Evolutionary conservation across 371 early-diverging fungal genomes (phyloP).

Genomic region (Apophysomyces ossiformis): DNA sequence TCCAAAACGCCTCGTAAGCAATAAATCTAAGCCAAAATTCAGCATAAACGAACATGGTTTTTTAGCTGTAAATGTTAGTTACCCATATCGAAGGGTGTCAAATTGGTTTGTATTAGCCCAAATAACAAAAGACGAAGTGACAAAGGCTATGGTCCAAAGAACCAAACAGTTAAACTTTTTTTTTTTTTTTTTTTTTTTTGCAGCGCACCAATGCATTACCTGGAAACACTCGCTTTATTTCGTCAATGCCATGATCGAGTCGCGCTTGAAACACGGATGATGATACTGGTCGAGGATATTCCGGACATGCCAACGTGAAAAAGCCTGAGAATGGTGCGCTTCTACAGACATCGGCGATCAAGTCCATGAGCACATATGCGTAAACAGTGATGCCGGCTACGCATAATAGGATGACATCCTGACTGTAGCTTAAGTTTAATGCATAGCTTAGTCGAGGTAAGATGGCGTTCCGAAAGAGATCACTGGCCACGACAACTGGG

Average conservation of each 20-base stretch:
- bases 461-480: conserved; percentile 17
- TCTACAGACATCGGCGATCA: neutral
- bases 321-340: neutral
- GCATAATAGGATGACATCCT: conserved; percentile 14
- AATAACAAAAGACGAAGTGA: conserved; percentile 18
- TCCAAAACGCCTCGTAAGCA: conserved; percentile 15
- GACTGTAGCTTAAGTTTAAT: conserved; percentile 5
- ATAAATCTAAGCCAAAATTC: conserved; percentile 18
- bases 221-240: conserved; percentile 19
- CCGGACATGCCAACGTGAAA: neutral
- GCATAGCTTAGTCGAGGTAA: conserved; percentile 3
- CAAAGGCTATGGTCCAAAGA: conserved; percentile 15
- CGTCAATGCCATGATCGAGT: conserved; percentile 1
- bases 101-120: conserved; percentile 32
- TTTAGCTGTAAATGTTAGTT: conserved; percentile 10
- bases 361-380: conserved; percentile 6
- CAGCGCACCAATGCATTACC: conserved; percentile 15
- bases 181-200: conserved; percentile 13
- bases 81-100: conserved; percentile 26
- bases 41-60: neutral
- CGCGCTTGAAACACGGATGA: neutral
- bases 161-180: neutral
- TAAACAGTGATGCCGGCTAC: conserved; percentile 16
- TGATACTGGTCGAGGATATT: neutral
- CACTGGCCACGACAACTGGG: conserved; percentile 15